Base-by-base conservation (phyloP, 176 grass and related monocot genomes). In the Areca catechu region DNA sequence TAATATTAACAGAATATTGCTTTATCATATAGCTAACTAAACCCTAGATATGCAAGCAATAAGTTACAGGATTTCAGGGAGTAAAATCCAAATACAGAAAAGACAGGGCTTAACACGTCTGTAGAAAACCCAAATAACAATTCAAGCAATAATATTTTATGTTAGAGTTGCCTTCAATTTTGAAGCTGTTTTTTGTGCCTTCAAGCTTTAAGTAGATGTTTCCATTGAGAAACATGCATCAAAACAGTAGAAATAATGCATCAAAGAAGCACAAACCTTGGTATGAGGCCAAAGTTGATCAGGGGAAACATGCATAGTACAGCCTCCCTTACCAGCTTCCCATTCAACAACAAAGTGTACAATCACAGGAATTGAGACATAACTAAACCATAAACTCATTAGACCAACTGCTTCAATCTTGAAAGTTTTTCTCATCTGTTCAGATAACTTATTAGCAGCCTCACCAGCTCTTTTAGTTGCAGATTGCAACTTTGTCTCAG, bases 261-360 rank as follows among this genome's bases (percentile, higher is more conserved):
- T 57, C 16, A 24, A 47, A 58, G 34, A 72, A 24, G 51, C 1
- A 17, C 53, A 18, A 67, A 99, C 94, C 94, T 99, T 99, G 70
- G 88, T 99, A 66, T 99, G 94, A 7, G 94, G 88, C 94, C 94
- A 99, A 78, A 99, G 94, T 61, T 93, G 94, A 70, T 99, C 94
- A 19, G 94, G 94, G 54, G 88, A 99, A 72, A 99, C 88, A 73
- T 93, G 94, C 79, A 99, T 99, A 16, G 88, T 93, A 71, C 94
- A 99, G 19, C 88, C 88, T 76, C 62, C 82, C 67, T 86, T 89
- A 61, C 66, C 79, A 73, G 67, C 80, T 70, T 93, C 88, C 94
- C 94, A 99, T 65, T 99, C 94, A 17, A 99, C 94, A 85, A 99
- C 94, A 81, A 98, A 93, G 67, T 99, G 84, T 48, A 99, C 94